Base-by-base conservation (phyloP, 129 eudicot genomes). In the Lactuca saligna region DNA sequence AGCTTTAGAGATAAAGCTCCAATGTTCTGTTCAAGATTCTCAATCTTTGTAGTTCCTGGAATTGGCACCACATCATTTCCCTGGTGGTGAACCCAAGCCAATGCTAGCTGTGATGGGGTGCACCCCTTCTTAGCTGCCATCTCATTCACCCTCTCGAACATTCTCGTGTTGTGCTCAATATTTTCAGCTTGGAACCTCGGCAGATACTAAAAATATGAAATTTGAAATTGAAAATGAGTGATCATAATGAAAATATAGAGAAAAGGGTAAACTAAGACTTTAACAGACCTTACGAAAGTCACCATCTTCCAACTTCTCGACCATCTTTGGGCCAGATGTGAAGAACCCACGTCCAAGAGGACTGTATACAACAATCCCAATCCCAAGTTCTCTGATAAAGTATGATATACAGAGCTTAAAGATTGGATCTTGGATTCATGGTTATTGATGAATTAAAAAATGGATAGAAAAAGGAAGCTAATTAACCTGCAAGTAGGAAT, bases 401-500 rank as follows among this genome's bases (percentile, higher is more conserved):
- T 3, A 10, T 15, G 33, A 44, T 42, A 70, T 44, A 65, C 53
- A 8, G 54, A 31, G 0, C 50, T 25, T 63, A 16, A 63, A 13
- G 38, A 8, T 35, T 20, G 20, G 8, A 50, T 50, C 31, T n/a
- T 63, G 16, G 41, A 62, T 53, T 37, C 8, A 62, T 72, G 0
- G 54, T 63, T 5, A 54, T 7, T 38, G 38, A 59, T 55, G 17
- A 3, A 31, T 29, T 3, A 57, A 5, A 58, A 2, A 7, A 44
- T 1, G 5, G 9, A 44, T 13, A 11, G 16, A 17, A 49, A 46
- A 48, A 64, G 11, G 44, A 65, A 57, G 15, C n/a, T 5, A n/a
- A n/a, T n/a, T n/a, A n/a, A 87, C 89, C 94, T 83, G 83, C 84
- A 87, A 50, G 89, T 81, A 55, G 94, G 86, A 59, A 87, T 49